phyloP scores from a whole-genome alignment of 345 rosid genomes.

The Punica granatum region DNA sequence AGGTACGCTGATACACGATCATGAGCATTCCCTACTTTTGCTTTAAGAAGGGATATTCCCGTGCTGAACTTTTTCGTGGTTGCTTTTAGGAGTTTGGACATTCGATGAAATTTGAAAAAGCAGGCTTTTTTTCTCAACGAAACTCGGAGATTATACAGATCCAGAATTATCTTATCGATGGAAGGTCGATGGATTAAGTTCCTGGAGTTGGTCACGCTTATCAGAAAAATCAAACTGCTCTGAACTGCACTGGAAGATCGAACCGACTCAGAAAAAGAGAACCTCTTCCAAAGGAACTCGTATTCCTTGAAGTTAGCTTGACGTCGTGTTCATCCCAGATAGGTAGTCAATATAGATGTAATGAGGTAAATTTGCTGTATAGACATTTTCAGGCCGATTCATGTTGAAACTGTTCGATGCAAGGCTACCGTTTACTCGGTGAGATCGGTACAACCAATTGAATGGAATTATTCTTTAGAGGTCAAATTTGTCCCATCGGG shows the following conservation, averaged over 20 bases:
- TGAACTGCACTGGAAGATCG: background rate
- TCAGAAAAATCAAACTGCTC: background rate
- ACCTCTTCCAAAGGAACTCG: background rate
- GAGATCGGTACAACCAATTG: background rate
- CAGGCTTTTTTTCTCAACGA: background rate
- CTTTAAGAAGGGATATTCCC: too few relatives aligned
- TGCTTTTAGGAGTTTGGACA: background rate
- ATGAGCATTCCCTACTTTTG: background rate
- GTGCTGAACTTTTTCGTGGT: too few relatives aligned
- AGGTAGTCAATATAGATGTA: background rate
- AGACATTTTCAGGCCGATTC: background rate
- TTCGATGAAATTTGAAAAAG: background rate
- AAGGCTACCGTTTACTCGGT: background rate
- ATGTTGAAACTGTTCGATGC: background rate
- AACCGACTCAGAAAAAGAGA: background rate
- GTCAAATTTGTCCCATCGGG: too few relatives aligned
- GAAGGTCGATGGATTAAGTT: background rate
- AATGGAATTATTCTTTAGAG: background rate
- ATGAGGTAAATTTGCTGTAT: background rate
- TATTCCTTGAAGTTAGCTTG: background rate
- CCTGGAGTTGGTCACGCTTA: background rate
- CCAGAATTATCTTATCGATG: background rate
- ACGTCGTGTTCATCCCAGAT: background rate
- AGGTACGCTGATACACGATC: background rate
- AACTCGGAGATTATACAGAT: background rate